These are phyloP conservation scores for Ceriops decandra DNA, from an alignment of 345 rosid genomes.

Conservation along the genomic window DNA sequence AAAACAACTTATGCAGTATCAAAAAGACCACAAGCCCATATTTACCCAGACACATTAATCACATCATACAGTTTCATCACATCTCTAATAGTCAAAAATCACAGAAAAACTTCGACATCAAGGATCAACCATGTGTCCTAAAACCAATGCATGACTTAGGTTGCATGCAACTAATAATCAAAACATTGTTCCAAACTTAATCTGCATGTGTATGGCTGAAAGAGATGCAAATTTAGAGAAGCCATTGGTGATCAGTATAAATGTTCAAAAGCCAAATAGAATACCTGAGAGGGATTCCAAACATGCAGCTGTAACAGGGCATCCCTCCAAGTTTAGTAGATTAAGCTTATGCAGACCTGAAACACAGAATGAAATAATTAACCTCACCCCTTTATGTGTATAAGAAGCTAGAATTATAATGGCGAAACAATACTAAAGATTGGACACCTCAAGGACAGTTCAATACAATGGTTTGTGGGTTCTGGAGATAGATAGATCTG, in stretches of 20 bases:
- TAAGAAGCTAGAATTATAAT: not conserved
- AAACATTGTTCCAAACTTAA: too few relatives aligned
- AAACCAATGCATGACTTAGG: not conserved
- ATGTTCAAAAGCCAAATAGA: not conserved
- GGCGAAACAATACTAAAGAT: not conserved
- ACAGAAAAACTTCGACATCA: not conserved
- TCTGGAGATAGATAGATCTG: too few relatives aligned
- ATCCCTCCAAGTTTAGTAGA: constrained; percentile 82
- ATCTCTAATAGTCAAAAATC: not conserved
- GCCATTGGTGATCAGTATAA: too few relatives aligned
- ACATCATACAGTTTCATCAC: not conserved
- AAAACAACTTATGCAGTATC: too few relatives aligned
- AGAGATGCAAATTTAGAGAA: too few relatives aligned
- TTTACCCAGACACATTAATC: too few relatives aligned
- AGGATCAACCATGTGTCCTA: not conserved
- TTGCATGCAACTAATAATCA: too few relatives aligned
- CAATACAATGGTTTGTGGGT: too few relatives aligned
- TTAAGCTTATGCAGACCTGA: constrained; percentile 72
- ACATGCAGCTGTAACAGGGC: constrained; percentile 76
- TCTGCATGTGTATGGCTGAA: too few relatives aligned
- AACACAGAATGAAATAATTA: constrained; percentile 16
- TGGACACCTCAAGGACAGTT: not conserved
- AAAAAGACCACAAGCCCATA: too few relatives aligned
- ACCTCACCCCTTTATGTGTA: not conserved
- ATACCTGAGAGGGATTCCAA: constrained; percentile 74